These are phyloP conservation scores for Cunninghamia lanceolata DNA, from an alignment of 75 land plant genomes.

Conservation along the genomic window DNA sequence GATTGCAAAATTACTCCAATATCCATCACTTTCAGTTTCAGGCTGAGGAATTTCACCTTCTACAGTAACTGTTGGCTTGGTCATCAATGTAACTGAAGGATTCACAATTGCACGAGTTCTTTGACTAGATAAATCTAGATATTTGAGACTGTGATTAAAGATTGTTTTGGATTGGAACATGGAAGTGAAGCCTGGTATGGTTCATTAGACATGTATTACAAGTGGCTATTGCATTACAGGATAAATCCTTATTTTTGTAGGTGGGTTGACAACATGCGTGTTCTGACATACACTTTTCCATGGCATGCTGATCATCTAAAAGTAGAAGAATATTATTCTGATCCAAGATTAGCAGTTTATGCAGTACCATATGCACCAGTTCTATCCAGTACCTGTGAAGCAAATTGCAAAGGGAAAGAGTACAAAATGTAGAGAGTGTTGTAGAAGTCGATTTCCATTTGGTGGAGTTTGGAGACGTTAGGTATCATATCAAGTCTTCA, in stretches of 20 bases:
- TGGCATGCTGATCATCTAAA: constrained; percentile 99
- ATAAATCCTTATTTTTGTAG: constrained; percentile 97
- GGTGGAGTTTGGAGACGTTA: constrained; percentile 49
- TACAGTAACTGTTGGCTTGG: not conserved
- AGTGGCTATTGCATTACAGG: constrained; percentile 91
- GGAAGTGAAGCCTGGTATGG: constrained; percentile 91
- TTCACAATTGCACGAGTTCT: not conserved
- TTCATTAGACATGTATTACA: constrained; percentile 79
- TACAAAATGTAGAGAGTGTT: constrained; percentile 40
- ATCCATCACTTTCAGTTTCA: constrained; percentile 47
- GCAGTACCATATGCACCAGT: constrained; percentile 89
- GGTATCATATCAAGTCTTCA: constrained; percentile 68
- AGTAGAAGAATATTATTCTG: constrained; percentile 89
- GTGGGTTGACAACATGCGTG: constrained; percentile 98
- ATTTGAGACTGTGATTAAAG: constrained; percentile 98
- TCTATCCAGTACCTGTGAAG: too few species aligned
- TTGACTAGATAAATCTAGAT: constrained; percentile 35
- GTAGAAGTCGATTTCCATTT: constrained; percentile 45
- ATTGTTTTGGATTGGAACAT: constrained; percentile 84
- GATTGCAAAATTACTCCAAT: constrained; percentile 54
- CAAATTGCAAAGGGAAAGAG: too few species aligned
- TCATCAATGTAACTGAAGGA: not conserved
- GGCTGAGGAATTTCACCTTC: not conserved
- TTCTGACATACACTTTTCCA: constrained; percentile 90
- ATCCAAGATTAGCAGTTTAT: constrained; percentile 94